A percentile compares a stretch with the other conserved stretches of the same genome.
Evolutionary conservation across 768 basidiomycete species (phyloP).

Genomic region (Hortiboletus campestris): DNA sequence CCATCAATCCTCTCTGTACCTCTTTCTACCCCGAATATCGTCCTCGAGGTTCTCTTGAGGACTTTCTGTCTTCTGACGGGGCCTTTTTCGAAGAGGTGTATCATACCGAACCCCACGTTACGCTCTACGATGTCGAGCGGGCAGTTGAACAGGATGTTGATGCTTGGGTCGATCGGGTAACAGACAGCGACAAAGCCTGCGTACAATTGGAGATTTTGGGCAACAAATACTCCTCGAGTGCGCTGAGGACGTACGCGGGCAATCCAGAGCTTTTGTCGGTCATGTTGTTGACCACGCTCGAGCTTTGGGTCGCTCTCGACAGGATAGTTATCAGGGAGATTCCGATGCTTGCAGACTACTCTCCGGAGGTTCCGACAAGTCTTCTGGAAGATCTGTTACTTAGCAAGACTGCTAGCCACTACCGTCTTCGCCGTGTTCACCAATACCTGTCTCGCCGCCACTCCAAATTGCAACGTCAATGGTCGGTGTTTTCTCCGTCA

Average conservation of each 20-base stretch:
- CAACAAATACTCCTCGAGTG: constrained; percentile 26
- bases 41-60: neutral
- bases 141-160: constrained; percentile 31
- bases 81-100: constrained; percentile 8
- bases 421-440: constrained; percentile 27
- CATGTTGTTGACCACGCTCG: constrained; percentile 38
- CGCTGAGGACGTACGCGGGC: constrained; percentile 24
- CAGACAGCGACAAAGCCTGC: neutral
- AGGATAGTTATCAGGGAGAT: constrained; percentile 14
- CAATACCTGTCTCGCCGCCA: constrained; percentile 35
- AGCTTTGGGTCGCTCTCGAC: constrained; percentile 40
- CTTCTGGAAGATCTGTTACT: constrained; percentile 31
- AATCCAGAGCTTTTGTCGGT: constrained; percentile 40
- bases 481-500: constrained; percentile 36
- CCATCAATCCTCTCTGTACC: neutral
- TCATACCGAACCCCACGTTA: constrained; percentile 4
- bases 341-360: constrained; percentile 31
- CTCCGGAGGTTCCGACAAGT: constrained; percentile 29
- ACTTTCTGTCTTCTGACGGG: constrained; percentile 1
- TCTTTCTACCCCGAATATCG: constrained; percentile 3
- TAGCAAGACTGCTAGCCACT: constrained; percentile 26
- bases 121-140: constrained; percentile 38
- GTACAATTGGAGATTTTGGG: constrained; percentile 22
- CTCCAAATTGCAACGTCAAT: neutral
- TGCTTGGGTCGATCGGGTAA: constrained; percentile 29